Percentiles rank a stretch among this genome's conserved stretches.
Evolutionary conservation across 2,329 filamentous ascomycete species (phyloP).

Genomic region (Clonostachys chloroleuca): DNA sequence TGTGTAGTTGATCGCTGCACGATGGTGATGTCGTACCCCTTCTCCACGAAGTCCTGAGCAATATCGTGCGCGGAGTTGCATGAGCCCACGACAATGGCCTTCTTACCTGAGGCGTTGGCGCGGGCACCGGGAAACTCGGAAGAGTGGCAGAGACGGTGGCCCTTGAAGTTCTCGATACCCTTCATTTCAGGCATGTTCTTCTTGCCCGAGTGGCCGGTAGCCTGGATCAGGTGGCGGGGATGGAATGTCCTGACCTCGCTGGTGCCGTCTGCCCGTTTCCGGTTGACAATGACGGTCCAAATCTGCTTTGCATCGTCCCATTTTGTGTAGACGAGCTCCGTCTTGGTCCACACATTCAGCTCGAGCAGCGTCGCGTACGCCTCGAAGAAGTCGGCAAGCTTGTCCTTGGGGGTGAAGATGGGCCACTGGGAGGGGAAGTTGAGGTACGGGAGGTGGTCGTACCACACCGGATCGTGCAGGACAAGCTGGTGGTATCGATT

Average conservation of each 20-base stretch:
- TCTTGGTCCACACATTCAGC: conserved; percentile 61
- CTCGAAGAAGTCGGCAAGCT: conserved; percentile 65
- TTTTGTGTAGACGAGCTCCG: conserved; percentile 37
- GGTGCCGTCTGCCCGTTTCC: conserved; percentile 42
- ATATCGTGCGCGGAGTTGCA: conserved; percentile 70
- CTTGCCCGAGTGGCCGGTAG: conserved; percentile 66
- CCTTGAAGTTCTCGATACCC: conserved; percentile 53
- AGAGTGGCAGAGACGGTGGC: conserved; percentile 57
- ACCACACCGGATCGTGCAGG: conserved; percentile 63
- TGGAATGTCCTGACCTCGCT: conserved; percentile 48
- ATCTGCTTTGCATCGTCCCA: conserved; percentile 43
- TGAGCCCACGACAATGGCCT: conserved; percentile 61
- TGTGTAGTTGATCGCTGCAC: conserved; percentile 64
- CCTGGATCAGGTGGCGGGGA: conserved; percentile 61
- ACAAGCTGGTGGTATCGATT: conserved; percentile 60
- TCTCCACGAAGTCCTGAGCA: conserved; percentile 62
- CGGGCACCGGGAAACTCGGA: conserved; percentile 52
- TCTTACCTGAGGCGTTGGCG: conserved; percentile 43
- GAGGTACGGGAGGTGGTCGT: conserved; percentile 59
- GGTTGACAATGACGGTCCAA: conserved; percentile 53
- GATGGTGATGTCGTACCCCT: conserved; percentile 64
- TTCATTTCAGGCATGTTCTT: conserved; percentile 55
- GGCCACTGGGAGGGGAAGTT: conserved; percentile 63
- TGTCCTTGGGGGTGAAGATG: conserved; percentile 70
- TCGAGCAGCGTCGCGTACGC: conserved; percentile 60